These are phyloP conservation scores for Daedaleopsis nitida DNA, from an alignment of 768 basidiomycete species.

Conservation along the genomic window DNA sequence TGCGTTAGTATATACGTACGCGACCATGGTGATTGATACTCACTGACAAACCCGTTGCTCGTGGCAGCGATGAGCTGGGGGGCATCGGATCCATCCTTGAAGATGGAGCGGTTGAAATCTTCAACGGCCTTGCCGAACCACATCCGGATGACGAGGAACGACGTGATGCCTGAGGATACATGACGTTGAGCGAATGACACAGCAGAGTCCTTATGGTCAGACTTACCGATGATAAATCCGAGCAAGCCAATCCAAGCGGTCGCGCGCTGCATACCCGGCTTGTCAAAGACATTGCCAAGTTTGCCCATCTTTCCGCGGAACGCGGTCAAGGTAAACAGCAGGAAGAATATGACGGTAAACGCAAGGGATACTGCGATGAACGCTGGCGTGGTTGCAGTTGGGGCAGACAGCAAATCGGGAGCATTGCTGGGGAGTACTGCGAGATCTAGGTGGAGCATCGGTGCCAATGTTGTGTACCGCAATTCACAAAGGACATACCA, in stretches of 20 bases:
- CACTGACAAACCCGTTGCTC: conserved; percentile 79
- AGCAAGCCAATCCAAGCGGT: conserved; percentile 78
- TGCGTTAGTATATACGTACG: neutral
- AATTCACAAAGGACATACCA: conserved; percentile 42
- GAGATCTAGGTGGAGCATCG: conserved; percentile 48
- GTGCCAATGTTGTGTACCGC: neutral
- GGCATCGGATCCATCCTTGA: conserved; percentile 50
- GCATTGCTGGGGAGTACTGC: conserved; percentile 59
- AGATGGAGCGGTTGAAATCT: conserved; percentile 72
- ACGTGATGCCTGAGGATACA: conserved; percentile 54
- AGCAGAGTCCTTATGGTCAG: neutral
- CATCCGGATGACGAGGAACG: conserved; percentile 75
- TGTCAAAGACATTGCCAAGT: conserved; percentile 51
- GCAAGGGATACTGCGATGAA: conserved; percentile 65
- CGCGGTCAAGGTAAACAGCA: conserved; percentile 65
- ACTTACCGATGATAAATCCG: conserved; percentile 72
- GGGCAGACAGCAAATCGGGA: conserved; percentile 59
- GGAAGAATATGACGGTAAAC: conserved; percentile 61
- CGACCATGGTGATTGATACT: conserved; percentile 29
- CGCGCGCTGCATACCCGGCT: conserved; percentile 54
- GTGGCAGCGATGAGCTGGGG: conserved; percentile 61
- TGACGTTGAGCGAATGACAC: neutral
- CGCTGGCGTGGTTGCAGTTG: conserved; percentile 58
- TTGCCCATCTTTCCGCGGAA: conserved; percentile 67
- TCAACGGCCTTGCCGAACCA: conserved; percentile 80